Percentiles rank a stretch among this genome's conserved stretches.
Evolutionary conservation across 768 basidiomycete species (phyloP).

Genomic region (Boletus reticulatus): DNA sequence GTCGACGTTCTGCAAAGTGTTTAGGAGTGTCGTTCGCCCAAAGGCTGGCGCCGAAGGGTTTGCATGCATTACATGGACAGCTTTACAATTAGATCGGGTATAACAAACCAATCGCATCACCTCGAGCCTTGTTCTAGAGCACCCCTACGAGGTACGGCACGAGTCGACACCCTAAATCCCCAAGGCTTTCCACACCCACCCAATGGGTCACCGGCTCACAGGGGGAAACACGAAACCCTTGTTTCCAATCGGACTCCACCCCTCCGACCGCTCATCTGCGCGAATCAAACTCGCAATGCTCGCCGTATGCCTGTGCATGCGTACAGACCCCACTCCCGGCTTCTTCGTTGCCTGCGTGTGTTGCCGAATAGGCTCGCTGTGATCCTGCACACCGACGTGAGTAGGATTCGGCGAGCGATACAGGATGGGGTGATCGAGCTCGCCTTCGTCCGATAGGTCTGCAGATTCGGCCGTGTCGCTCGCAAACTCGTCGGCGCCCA

Average conservation of each 20-base stretch:
- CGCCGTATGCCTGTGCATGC: constrained; percentile 74
- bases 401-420: constrained; percentile 61
- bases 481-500: constrained; percentile 31
- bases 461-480: constrained; percentile 42
- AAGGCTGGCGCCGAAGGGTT: not conserved
- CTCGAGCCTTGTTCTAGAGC: not conserved
- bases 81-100: constrained; percentile 8
- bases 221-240: constrained; percentile 53
- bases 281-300: constrained; percentile 82
- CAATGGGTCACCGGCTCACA: constrained; percentile 20
- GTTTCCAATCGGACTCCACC: constrained; percentile 72
- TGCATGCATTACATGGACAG: not conserved
- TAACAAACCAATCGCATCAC: not conserved
- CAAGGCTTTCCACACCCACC: not conserved
- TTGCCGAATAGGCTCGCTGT: not conserved
- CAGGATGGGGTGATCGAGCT: constrained; percentile 39
- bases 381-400: not conserved
- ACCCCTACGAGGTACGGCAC: too few relatives aligned
- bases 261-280: constrained; percentile 72
- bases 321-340: constrained; percentile 19
- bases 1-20: too few relatives aligned
- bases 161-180: not conserved
- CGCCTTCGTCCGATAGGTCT: constrained; percentile 21
- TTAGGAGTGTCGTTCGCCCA: too few relatives aligned
- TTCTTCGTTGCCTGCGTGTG: constrained; percentile 12